phyloP scores from a whole-genome alignment of 1,284 basidiomycete genomes.

The Microbotryum silenes-acaulis region DNA sequence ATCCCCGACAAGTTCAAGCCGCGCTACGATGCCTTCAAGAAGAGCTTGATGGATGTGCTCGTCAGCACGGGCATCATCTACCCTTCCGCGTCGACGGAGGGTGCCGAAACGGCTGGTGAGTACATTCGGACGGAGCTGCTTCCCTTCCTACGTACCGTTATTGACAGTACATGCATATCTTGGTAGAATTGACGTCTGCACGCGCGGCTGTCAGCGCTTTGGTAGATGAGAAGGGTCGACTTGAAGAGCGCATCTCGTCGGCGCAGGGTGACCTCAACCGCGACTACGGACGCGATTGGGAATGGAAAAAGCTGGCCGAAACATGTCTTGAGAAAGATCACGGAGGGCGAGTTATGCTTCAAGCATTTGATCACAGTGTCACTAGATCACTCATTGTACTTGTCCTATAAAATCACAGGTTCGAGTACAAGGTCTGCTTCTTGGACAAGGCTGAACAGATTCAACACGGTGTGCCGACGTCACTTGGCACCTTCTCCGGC shows the following conservation, averaged over 20 bases:
- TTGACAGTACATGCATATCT: background rate
- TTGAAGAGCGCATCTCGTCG: constrained; percentile 49
- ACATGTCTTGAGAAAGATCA: constrained; percentile 70
- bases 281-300: constrained; percentile 71
- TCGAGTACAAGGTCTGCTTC: constrained; percentile 94
- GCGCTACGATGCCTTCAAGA: constrained; percentile 63
- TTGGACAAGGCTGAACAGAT: constrained; percentile 83
- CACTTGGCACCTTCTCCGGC: background rate
- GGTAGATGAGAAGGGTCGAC: constrained; percentile 48
- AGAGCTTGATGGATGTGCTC: constrained; percentile 58
- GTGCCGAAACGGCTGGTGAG: constrained; percentile 13
- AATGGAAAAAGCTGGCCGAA: constrained; percentile 91
- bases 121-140: background rate
- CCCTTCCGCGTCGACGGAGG: background rate
- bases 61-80: constrained; percentile 57
- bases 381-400: background rate
- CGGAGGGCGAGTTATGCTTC: constrained; percentile 64
- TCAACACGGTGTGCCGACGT: constrained; percentile 48
- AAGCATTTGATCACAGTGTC: no score
- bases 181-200: constrained; percentile 37
- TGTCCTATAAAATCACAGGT: constrained; percentile 47
- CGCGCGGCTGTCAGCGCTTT: constrained; percentile 51
- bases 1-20: constrained; percentile 75
- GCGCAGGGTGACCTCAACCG: constrained; percentile 50
- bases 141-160: background rate